Conservation (phyloP, 2,329 filamentous ascomycete genomes). For the Furcasterigmium furcatum region DNA sequence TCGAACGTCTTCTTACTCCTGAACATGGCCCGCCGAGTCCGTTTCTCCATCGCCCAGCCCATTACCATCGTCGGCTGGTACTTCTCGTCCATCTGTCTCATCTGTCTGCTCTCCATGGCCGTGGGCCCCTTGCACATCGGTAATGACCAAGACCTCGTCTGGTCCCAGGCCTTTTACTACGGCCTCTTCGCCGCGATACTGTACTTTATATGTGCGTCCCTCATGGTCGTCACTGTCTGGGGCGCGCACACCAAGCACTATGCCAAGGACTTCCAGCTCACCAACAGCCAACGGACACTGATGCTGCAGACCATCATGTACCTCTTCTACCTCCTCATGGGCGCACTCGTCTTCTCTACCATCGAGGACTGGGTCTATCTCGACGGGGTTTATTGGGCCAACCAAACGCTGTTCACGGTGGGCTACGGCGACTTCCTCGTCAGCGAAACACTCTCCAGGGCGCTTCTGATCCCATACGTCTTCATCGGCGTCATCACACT, state of each 20-base stretch:
- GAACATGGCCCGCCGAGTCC: slow-evolving; percentile 79
- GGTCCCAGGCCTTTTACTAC: slow-evolving; percentile 85
- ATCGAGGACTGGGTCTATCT: slow-evolving; percentile 75
- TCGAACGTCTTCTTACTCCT: slow-evolving; percentile 81
- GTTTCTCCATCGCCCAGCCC: slow-evolving; percentile 79
- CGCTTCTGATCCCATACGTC: slow-evolving; percentile 78
- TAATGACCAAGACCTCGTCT: slow-evolving; percentile 50
- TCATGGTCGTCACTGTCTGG: slow-evolving; percentile 76
- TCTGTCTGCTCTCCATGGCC: slow-evolving; percentile 66
- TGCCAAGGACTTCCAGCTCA: slow-evolving; percentile 73
- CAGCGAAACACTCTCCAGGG: slow-evolving; percentile 54
- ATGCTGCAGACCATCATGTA: slow-evolving; percentile 90
- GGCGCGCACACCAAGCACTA: slow-evolving; percentile 72
- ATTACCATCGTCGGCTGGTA: slow-evolving; percentile 81
- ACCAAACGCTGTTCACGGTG: slow-evolving; percentile 66
- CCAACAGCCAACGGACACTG: slow-evolving; percentile 76
- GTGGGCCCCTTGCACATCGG: slow-evolving; percentile 49
- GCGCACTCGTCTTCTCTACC: slow-evolving; percentile 69
- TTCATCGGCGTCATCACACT: slow-evolving; percentile 81
- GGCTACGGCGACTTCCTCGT: slow-evolving; percentile 57
- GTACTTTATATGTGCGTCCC: slow-evolving; percentile 74
- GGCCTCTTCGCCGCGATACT: slow-evolving; percentile 75
- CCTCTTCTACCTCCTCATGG: slow-evolving; percentile 75
- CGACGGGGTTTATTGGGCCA: slow-evolving; percentile 76
- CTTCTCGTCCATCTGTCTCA: slow-evolving; percentile 56